Percentiles rank a stretch among this genome's conserved stretches.
These are phyloP conservation scores for Trebouxia gelatinosa DNA, from an alignment of 163 green algal species.

Conservation along the genomic window DNA sequence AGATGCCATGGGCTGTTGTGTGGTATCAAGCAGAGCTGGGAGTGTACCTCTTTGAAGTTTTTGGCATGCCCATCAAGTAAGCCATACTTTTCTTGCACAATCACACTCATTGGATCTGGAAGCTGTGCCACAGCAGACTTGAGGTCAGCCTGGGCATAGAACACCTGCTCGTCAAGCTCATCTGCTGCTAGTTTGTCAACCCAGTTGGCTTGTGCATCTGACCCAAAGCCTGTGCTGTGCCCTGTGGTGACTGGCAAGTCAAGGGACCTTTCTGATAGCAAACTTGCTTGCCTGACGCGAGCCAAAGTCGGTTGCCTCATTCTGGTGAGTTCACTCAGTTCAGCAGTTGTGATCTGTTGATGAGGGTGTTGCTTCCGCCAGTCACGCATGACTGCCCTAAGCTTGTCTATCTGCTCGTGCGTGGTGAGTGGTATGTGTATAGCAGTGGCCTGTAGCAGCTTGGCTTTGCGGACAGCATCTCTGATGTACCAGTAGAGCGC, in stretches of 20 bases:
- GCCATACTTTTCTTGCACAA: constrained; percentile 5
- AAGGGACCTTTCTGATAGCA: neutral
- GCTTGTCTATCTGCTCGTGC: neutral
- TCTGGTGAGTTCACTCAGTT: neutral
- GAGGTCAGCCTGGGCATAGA: neutral
- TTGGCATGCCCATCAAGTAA: neutral
- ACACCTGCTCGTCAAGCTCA: neutral
- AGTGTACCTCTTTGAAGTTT: constrained; percentile 9
- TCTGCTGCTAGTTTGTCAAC: neutral
- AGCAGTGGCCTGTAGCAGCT: neutral
- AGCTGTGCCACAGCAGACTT: neutral
- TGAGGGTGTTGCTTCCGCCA: neutral
- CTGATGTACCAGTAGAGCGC: constrained; percentile 12
- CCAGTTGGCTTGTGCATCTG: neutral
- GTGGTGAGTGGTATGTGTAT: constrained; percentile 6
- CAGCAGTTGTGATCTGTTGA: neutral
- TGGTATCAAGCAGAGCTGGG: too few species aligned
- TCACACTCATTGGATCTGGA: neutral
- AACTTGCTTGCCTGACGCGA: neutral
- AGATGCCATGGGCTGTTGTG: too few species aligned
- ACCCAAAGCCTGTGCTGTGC: neutral
- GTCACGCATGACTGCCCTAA: neutral
- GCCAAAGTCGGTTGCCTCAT: neutral
- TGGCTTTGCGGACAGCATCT: neutral
- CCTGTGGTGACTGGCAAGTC: neutral